A percentile compares a stretch with the other conserved stretches of the same genome.
Conservation (phyloP, 352 stramenopile species). For the Globisporangium yorkense region DNA sequence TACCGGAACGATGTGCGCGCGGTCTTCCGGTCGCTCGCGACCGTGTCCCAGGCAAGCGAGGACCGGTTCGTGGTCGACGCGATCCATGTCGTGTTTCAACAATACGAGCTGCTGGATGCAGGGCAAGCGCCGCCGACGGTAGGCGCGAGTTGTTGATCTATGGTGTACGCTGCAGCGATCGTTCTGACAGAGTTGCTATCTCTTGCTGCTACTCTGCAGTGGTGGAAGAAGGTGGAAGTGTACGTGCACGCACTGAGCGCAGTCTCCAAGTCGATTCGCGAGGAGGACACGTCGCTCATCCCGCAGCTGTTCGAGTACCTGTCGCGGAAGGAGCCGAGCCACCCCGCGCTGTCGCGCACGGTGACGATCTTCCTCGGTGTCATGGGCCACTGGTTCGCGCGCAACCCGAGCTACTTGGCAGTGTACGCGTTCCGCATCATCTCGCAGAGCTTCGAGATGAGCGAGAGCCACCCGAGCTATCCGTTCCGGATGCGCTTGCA, state of each 20-base stretch:
- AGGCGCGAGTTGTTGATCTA: too few species aligned
- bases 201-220: conserved; percentile 23
- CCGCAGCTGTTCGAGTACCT: conserved; percentile 70
- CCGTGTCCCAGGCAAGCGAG: conserved; percentile 56
- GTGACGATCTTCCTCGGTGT: conserved; percentile 69
- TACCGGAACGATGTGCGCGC: conserved; percentile 73
- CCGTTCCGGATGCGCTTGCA: conserved; percentile 37
- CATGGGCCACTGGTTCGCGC: conserved; percentile 66
- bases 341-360: conserved; percentile 54
- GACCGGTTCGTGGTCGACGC: conserved; percentile 76
- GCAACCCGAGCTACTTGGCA: conserved; percentile 47
- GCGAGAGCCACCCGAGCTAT: conserved; percentile 26
- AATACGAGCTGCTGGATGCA: conserved; percentile 55
- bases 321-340: conserved; percentile 54
- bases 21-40: conserved; percentile 74
- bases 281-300: conserved; percentile 70
- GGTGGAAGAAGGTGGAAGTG: conserved; percentile 75
- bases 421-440: conserved; percentile 64
- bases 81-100: conserved; percentile 64
- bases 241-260: conserved; percentile 79
- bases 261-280: conserved; percentile 72
- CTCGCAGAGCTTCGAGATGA: conserved; percentile 57
- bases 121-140: conserved; percentile 14
- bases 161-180: conserved; percentile 14
- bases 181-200: not conserved